Evolutionary conservation across 2,329 filamentous ascomycete species (phyloP), one percentile per base, ranked within the genome.

Genomic region (Xylaria polymorpha): DNA sequence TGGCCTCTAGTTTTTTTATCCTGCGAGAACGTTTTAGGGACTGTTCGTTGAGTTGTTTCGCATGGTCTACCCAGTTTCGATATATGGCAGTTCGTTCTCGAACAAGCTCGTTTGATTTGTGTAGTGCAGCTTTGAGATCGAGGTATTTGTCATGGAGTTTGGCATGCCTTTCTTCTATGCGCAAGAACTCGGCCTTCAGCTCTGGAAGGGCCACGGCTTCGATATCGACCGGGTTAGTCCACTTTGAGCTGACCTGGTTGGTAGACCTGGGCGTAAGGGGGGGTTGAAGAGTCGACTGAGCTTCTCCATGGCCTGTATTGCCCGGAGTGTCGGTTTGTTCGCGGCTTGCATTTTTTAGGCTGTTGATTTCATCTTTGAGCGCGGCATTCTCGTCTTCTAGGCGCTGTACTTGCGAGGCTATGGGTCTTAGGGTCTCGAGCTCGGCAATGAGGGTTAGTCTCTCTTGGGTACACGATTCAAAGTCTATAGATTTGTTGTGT

Each of bases 51-150:
- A 87, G 75, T 14, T 78, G 73, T 25, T 80, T 80, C 5, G 83
- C 82, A 63, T 86, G 83, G 6, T 79, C 76, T 32, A 80, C 78
- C 86, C 86, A 88, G 39, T 75, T 73, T 7, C 84, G 79, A 4
- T 81, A 81, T 1, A 80, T 78, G 35, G 82, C 83, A 57, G 81
- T 81, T 71, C 80, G 83, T 39, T 80, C 65, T 80, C 85, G 74
- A 83, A 83, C 70, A 78, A 82, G 58, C 75, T 76, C 35, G 75
- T 80, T 57, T 10, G 78, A 72, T 56, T 76, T 66, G 8, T 62
- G 51, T 41, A 78, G 74, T 37, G 74, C 74, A 61, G 72, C 66
- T 41, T 77, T 64, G 57, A 75, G 64, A 48, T 76, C 74, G 39
- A 69, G 58, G 29, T 74, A 76, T 29, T 73, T 76, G 25, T 62